Conservation (phyloP, 495 filamentous ascomycete genomes). For the Penicillium argentinense region DNA sequence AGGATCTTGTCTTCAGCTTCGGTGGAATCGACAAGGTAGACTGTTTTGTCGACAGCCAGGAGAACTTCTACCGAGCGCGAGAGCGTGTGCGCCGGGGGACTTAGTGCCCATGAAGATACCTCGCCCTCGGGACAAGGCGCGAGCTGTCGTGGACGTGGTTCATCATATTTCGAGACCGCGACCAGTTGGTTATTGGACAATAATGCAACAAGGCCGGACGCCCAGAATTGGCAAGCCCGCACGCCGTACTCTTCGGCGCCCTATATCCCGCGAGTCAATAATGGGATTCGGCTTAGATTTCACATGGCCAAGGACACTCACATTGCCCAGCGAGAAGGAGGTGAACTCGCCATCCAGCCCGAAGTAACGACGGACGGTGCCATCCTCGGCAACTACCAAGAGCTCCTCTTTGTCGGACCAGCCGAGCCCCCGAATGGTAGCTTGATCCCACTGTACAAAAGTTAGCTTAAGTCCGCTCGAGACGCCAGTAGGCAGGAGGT, state of each 20-base stretch:
- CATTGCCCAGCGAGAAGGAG: conserved; percentile 92
- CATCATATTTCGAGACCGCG: conserved; percentile 82
- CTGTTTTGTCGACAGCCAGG: conserved; percentile 78
- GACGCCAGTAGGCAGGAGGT: neutral
- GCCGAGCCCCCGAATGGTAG: conserved; percentile 81
- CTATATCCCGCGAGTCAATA: conserved; percentile 33
- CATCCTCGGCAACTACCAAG: conserved; percentile 83
- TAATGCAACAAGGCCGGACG: conserved; percentile 88
- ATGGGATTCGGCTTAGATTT: too few species aligned
- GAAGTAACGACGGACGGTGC: conserved; percentile 87
- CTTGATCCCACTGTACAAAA: conserved; percentile 80
- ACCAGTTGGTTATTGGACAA: conserved; percentile 86
- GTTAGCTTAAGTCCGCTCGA: conserved; percentile 4
- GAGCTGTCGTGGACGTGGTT: conserved; percentile 83
- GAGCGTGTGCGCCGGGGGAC: conserved; percentile 84
- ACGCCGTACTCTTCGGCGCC: conserved; percentile 86
- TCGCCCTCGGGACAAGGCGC: conserved; percentile 74
- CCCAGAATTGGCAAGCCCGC: conserved; percentile 84
- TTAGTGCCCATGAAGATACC: conserved; percentile 85
- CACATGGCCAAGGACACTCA: conserved; percentile 25
- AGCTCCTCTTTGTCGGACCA: conserved; percentile 98
- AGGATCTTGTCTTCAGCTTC: conserved; percentile 89
- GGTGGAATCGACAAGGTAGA: conserved; percentile 81
- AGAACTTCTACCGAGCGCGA: conserved; percentile 96
- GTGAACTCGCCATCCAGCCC: conserved; percentile 92